Evolutionary conservation across 2,329 filamentous ascomycete genomes (phyloP), one percentile per base, ranked within the genome.

Genomic region (Claviceps cyperi): DNA sequence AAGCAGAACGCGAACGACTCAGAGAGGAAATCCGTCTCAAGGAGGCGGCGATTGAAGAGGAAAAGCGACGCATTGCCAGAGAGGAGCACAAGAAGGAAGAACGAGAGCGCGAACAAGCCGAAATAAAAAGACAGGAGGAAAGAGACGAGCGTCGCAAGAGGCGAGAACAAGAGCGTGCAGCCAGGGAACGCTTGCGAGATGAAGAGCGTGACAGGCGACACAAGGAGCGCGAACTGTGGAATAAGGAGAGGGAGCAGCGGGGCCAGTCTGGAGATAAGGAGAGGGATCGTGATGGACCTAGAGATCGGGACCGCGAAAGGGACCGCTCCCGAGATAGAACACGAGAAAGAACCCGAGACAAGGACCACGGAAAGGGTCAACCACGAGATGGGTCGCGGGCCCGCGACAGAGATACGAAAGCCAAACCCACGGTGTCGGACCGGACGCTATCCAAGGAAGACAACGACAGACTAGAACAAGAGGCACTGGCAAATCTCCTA

Each of bases 1-100:
- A 76, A 36, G 71, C 73, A 8, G 77, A 81, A 50, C 77, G 84
- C 11, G 78, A 82, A 53, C 74, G 73, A 36, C 69, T 80, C 9
- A 73, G 80, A 50, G 76, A 81, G 45, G 77, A 82, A 56, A 67
- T 81, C 17, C 71, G 75, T 48, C 72, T 71, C 43, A 75, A 78
- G 55, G 77, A 83, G 54, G 71, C 72, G 19, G 76, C 78, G 50
- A 76, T 78, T 36, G 74, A 82, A 50, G 80, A 77, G 59, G 77
- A 82, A 62, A 80, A 80, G 59, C 70, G 70, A 28, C 73, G 75
- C 49, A 76, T 80, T 43, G 75, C 76, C 40, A 70, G 69, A 24
- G 75, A 81, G 60, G 74, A 77, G 65, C 74, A 73, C 37, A 74
- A 72, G 58, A 69, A 68, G 49, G 64, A 69, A 32, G 73, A 75